Conservation (phyloP, 441 rosid genomes). For the Eutrema salsugineum region DNA sequence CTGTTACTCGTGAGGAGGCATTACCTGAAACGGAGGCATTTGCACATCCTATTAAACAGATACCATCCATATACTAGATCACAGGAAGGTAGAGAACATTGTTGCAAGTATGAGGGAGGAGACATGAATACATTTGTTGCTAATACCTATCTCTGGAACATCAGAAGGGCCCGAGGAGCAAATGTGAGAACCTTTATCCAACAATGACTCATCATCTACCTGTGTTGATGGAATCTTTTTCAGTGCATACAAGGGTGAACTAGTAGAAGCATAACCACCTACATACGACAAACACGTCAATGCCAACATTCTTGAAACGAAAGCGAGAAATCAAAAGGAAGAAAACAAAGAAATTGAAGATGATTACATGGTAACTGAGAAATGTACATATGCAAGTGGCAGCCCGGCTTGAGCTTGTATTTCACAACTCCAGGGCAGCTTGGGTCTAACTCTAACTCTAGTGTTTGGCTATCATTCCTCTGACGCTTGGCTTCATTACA, state of each 20-base stretch:
- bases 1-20: constrained; percentile 31
- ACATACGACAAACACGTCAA: constrained; percentile 8
- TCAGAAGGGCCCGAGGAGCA: constrained; percentile 2
- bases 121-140: constrained; percentile 16
- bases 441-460: constrained; percentile 36
- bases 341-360: not conserved
- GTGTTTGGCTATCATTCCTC: constrained; percentile 22
- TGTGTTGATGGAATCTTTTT: constrained; percentile 36
- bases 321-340: not conserved
- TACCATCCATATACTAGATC: not conserved
- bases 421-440: constrained; percentile 31
- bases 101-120: not conserved
- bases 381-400: constrained; percentile 74
- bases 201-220: constrained; percentile 4
- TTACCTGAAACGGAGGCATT: constrained; percentile 37
- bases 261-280: constrained; percentile 75
- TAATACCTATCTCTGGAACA: constrained; percentile 17
- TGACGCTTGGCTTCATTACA: constrained; percentile 26
- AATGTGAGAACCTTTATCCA: constrained; percentile 20
- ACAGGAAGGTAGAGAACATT: not conserved
- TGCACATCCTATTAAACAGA: constrained; percentile 5
- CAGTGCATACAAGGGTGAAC: constrained; percentile 32
- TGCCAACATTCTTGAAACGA: not conserved
- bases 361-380: constrained; percentile 92
- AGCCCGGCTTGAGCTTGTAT: constrained; percentile 54